Percentiles rank a stretch among this genome's conserved stretches.
phyloP scores from a whole-genome alignment of 768 basidiomycete genomes.

The Auricularia heimuer region DNA sequence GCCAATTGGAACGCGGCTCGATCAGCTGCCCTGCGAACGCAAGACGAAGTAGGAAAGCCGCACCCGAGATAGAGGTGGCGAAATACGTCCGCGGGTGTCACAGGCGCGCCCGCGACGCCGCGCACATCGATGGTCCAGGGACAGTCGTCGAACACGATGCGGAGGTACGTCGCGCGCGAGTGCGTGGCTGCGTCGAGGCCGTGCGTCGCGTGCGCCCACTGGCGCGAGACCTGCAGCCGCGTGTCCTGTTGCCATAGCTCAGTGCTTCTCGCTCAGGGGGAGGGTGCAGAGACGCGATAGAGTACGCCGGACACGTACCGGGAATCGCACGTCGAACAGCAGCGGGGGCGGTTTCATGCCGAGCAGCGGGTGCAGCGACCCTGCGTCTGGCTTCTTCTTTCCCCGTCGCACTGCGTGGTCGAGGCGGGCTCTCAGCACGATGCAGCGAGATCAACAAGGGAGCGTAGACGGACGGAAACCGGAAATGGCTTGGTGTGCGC shows the following conservation, averaged over 20 bases:
- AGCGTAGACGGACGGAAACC: neutral
- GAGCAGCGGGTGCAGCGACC: conserved; percentile 1
- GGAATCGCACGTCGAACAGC: conserved; percentile 1
- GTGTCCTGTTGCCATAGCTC: conserved; percentile 1
- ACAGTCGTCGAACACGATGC: conserved; percentile 2
- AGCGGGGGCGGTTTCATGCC: conserved; percentile 2
- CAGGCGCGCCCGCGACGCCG: neutral
- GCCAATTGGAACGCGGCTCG: neutral
- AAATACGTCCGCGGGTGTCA: conserved; percentile 1
- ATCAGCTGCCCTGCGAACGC: neutral
- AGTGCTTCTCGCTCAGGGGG: neutral
- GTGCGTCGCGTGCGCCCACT: neutral
- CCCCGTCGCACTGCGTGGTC: neutral
- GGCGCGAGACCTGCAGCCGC: neutral
- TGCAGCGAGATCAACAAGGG: neutral
- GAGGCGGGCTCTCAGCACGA: neutral
- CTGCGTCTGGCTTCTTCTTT: neutral
- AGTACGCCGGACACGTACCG: neutral
- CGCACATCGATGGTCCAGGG: conserved; percentile 1
- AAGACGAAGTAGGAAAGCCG: neutral
- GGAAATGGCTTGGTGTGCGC: neutral
- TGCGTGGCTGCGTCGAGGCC: neutral
- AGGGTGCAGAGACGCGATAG: neutral
- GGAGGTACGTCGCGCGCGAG: neutral
- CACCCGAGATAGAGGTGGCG: neutral